These are phyloP conservation scores for Cystobasidium sp. DNA, from an alignment of 1,284 basidiomycete genomes.

Conservation along the genomic window DNA sequence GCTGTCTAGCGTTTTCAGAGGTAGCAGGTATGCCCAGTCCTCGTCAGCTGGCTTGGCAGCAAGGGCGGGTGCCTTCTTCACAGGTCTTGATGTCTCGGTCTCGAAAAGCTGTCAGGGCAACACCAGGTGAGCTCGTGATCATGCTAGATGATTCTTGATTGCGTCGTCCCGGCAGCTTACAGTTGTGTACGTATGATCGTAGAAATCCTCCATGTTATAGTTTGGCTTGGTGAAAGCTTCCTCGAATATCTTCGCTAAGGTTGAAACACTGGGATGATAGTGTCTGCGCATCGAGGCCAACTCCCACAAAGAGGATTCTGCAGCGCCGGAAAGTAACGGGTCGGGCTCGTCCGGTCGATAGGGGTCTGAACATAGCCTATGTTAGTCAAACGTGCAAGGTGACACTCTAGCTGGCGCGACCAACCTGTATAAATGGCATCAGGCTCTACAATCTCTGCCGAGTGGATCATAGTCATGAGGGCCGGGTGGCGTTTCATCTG, in stretches of 20 bases:
- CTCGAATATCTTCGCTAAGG: conserved; percentile 80
- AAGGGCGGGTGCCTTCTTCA: conserved; percentile 77
- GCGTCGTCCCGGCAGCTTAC: conserved; percentile 62
- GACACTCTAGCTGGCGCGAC: neutral
- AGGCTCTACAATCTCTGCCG: conserved; percentile 48
- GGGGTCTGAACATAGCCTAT: conserved; percentile 64
- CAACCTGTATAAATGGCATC: conserved; percentile 16
- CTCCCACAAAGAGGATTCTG: conserved; percentile 92
- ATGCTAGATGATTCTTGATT: too few species aligned
- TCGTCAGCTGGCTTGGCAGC: conserved; percentile 13
- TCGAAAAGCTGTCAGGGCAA: conserved; percentile 72
- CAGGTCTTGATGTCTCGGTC: conserved; percentile 76
- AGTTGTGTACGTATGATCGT: conserved; percentile 92
- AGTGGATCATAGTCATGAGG: conserved; percentile 90
- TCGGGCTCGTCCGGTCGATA: conserved; percentile 72
- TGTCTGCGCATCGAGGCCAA: conserved; percentile 77
- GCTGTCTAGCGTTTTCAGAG: neutral
- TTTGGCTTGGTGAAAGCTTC: conserved; percentile 91
- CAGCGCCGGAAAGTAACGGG: conserved; percentile 76
- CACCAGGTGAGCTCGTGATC: conserved; percentile 24
- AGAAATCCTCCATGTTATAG: conserved; percentile 92
- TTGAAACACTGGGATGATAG: conserved; percentile 82
- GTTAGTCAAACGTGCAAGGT: neutral
- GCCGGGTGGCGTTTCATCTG: conserved; percentile 88
- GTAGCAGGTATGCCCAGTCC: conserved; percentile 27